Percentiles rank a stretch among this genome's conserved stretches.
These are phyloP conservation scores for Lipomyces anomalus DNA, from an alignment of 805 yeast species.

Conservation along the genomic window DNA sequence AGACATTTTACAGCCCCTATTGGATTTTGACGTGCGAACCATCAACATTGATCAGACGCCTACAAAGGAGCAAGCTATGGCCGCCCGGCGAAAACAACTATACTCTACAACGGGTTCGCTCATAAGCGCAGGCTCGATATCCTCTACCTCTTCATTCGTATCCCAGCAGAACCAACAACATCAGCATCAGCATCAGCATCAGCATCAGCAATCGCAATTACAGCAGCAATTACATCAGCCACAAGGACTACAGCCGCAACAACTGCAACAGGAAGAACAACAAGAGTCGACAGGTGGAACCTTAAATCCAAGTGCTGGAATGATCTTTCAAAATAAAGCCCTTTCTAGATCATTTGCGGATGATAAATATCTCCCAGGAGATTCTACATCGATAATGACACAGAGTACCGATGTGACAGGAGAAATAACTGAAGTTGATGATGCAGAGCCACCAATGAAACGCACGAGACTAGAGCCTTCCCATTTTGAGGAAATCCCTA, in stretches of 20 bases:
- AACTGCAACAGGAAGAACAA: background rate
- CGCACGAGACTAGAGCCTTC: conserved; percentile 7
- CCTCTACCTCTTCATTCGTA: background rate
- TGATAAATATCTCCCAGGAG: background rate
- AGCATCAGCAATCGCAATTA: background rate
- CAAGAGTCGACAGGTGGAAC: no score
- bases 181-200: background rate
- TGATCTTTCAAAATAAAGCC: background rate
- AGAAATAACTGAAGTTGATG: conserved; percentile 15
- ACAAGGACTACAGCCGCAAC: background rate
- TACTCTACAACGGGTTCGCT: conserved; percentile 19
- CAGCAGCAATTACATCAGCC: background rate
- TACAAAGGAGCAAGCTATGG: conserved; percentile 45
- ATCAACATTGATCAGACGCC: conserved; percentile 38
- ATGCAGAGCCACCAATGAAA: conserved; percentile 15
- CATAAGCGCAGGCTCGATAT: background rate
- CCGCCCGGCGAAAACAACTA: conserved; percentile 33
- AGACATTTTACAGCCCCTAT: conserved; percentile 47
- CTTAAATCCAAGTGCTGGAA: no score
- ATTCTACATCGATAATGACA: background rate
- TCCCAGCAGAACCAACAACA: background rate
- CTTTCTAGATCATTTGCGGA: background rate
- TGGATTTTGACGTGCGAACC: conserved; percentile 38
- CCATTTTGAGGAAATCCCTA: background rate
- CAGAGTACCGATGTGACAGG: background rate